phyloP scores from a whole-genome alignment of 495 filamentous ascomycete genomes.

The Podospora bellae-mahoneyi region DNA sequence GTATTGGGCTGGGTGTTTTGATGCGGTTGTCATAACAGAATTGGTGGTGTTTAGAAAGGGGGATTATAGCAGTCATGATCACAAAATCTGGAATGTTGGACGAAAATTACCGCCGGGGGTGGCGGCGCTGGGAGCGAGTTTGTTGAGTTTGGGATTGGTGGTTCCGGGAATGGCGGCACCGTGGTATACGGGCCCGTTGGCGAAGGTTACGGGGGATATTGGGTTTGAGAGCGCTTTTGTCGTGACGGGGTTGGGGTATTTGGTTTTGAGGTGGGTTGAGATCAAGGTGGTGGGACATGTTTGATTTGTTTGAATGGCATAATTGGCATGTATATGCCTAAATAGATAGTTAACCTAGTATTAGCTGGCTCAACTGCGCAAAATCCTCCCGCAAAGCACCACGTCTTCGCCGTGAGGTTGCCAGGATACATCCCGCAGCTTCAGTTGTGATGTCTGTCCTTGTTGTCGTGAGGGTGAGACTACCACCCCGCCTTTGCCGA shows the following conservation, averaged over 20 bases:
- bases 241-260: conserved; percentile 44
- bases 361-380: not conserved
- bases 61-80: conserved; percentile 41
- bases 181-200: conserved; percentile 53
- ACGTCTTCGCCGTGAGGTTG: conserved; percentile 71
- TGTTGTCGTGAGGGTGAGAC: conserved; percentile 59
- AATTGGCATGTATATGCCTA: conserved; percentile 1
- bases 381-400: conserved; percentile 66
- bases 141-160: conserved; percentile 42
- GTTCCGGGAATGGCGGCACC: conserved; percentile 51
- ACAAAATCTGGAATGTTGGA: conserved; percentile 46
- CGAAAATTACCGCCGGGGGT: conserved; percentile 46
- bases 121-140: conserved; percentile 38
- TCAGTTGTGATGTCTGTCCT: conserved; percentile 50
- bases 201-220: conserved; percentile 50
- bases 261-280: conserved; percentile 41
- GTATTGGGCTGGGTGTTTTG: conserved; percentile 53
- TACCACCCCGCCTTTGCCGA: conserved; percentile 72
- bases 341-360: not conserved
- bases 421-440: conserved; percentile 68
- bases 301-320: not conserved
- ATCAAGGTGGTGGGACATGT: conserved; percentile 28
- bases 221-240: conserved; percentile 53
- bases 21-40: conserved; percentile 46
- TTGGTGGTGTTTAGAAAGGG: conserved; percentile 43